Evolutionary conservation across 2,329 filamentous ascomycete species (phyloP), one percentile per base, ranked within the genome.

Genomic region (Phoma sp.): DNA sequence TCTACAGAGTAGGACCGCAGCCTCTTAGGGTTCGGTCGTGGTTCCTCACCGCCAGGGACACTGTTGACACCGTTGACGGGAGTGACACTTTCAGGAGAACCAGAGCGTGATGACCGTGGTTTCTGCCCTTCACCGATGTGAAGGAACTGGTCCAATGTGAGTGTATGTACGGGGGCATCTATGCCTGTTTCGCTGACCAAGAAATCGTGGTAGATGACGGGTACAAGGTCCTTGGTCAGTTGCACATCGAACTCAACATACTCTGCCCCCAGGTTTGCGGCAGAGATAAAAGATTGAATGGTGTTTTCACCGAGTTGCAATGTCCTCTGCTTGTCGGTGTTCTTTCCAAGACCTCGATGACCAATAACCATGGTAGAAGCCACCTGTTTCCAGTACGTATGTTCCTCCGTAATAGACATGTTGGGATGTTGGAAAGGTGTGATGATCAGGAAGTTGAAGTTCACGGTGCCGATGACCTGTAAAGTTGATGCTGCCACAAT

Each of bases 161-260:
- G 80, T 0, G 92, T 96, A 72, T 99, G 95, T 1, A 99, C 93
- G 0, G 95, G 95, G 0, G 95, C 95, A 70, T 99, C 95, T 47
- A 97, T 95, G 9, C 96, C 95, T 0, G 95, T 98, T 77, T 99
- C 95, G 71, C 92, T 96, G 73, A 99, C 95, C 12, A 98, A 82
- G 69, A 99, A 99, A 74, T 99, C 95, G 72, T 99, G 95, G 72
- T 99, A 99, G 67, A 99, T 96, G 61, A 99, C 93, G 0, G 95
- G 95, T 1, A 99, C 92, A 67, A 96, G 92, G 71, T 99, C 95
- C 71, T 99, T 99, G n/a, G 95, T 99, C 32, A 99, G 81, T 73
- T 99, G 95, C 0, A 99, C 95, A 72, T 99, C 95, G 68, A 90
- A 85, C 65, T 89, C 86, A 29, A 89, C 85, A 64, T 88, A 88